Evolutionary conservation across 495 filamentous ascomycete species (phyloP).

Genomic region (Podospora appendiculata): DNA sequence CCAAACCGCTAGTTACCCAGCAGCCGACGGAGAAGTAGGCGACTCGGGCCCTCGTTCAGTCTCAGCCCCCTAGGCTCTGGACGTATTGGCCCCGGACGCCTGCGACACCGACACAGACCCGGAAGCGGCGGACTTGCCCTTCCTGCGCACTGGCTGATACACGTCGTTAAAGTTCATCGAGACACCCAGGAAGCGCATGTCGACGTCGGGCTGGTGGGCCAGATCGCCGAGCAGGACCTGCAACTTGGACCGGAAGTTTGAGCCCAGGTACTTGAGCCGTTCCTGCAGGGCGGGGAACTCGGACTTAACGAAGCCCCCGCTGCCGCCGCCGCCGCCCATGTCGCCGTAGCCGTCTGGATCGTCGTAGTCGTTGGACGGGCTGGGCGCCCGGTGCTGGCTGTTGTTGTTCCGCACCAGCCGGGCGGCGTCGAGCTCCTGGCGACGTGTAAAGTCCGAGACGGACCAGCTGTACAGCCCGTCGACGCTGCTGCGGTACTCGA

Average conservation of each 20-base stretch:
- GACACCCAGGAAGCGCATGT: constrained; percentile 91
- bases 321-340: constrained; percentile 20
- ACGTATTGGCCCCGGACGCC: not conserved
- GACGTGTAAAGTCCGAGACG: constrained; percentile 83
- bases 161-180: constrained; percentile 99
- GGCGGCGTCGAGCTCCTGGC: constrained; percentile 70
- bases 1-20: too few species aligned
- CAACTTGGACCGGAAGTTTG: constrained; percentile 65
- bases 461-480: constrained; percentile 92
- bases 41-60: not conserved
- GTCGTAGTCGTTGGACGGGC: not conserved
- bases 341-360: constrained; percentile 42
- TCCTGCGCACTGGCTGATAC: constrained; percentile 65
- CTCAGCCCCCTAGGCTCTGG: constrained; percentile 2
- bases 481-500: constrained; percentile 85
- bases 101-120: not conserved
- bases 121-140: constrained; percentile 26
- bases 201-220: constrained; percentile 85
- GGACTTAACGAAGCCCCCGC: constrained; percentile 20
- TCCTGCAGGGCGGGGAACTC: constrained; percentile 69
- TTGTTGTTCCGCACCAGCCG: constrained; percentile 5
- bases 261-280: constrained; percentile 60
- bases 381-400: not conserved
- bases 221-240: constrained; percentile 83
- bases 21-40: too few species aligned